Evolutionary conservation across 371 early-diverging fungal species (phyloP).

Genomic region (Mucor racemosus): DNA sequence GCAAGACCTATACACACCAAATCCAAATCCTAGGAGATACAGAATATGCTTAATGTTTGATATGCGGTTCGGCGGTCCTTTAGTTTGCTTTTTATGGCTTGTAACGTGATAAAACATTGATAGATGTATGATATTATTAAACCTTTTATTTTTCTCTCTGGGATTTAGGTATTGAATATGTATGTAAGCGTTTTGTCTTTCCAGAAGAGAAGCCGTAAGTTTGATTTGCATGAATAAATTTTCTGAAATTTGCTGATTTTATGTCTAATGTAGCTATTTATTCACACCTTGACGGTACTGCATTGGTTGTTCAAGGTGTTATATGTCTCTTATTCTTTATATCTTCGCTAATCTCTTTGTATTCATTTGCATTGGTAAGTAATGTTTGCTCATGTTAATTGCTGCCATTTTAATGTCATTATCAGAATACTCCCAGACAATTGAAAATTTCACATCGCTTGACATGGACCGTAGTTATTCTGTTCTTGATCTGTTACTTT

Average conservation of each 20-base stretch:
- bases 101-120: constrained; percentile 1
- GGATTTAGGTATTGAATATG: constrained; percentile 12
- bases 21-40: neutral
- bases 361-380: constrained; percentile 36
- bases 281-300: constrained; percentile 35
- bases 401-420: too few species aligned
- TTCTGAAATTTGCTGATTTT: neutral
- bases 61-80: constrained; percentile 11
- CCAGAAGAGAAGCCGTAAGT: constrained; percentile 18
- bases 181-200: constrained; percentile 12
- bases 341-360: constrained; percentile 34
- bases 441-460: constrained; percentile 21
- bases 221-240: neutral
- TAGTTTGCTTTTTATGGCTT: constrained; percentile 14
- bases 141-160: neutral
- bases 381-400: neutral
- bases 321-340: constrained; percentile 39
- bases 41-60: constrained; percentile 5
- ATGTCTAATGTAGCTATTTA: constrained; percentile 32
- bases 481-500: constrained; percentile 24
- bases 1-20: constrained; percentile 6
- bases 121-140: neutral
- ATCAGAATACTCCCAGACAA: neutral
- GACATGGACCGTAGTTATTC: constrained; percentile 24
- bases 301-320: constrained; percentile 36